Percentiles rank a stretch among this genome's conserved stretches.
phyloP scores from a whole-genome alignment of 2,329 filamentous ascomycete species.

The Ilyonectria sp. region DNA sequence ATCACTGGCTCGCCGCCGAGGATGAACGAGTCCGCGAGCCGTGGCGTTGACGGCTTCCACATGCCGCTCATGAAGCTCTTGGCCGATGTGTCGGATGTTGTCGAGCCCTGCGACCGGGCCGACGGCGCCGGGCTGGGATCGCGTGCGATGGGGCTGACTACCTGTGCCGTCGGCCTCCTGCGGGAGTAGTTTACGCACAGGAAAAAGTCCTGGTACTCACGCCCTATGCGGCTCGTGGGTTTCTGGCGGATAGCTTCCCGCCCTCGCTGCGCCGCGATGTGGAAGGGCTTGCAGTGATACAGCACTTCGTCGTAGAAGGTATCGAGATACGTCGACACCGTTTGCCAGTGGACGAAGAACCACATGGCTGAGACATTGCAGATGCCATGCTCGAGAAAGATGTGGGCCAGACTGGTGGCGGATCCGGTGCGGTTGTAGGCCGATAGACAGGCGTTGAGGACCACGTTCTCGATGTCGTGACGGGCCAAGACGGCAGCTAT shows the following conservation, averaged over 20 bases:
- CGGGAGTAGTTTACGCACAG: slow-evolving; percentile 51
- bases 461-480: slow-evolving; percentile 22
- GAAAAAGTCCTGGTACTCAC: slow-evolving; percentile 47
- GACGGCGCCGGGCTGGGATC: slow-evolving; percentile 27
- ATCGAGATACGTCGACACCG: slow-evolving; percentile 20
- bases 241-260: slow-evolving; percentile 44
- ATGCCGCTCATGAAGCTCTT: slow-evolving; percentile 22
- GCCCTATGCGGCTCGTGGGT: slow-evolving; percentile 12
- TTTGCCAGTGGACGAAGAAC: slow-evolving; percentile 30
- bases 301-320: slow-evolving; percentile 34
- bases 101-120: slow-evolving; percentile 18
- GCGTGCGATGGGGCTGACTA: background rate
- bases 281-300: slow-evolving; percentile 46
- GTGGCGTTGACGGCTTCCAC: slow-evolving; percentile 22
- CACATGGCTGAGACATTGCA: slow-evolving; percentile 26
- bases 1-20: slow-evolving; percentile 14
- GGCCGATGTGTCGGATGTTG: slow-evolving; percentile 10
- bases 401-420: slow-evolving; percentile 20
- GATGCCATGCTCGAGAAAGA: slow-evolving; percentile 21
- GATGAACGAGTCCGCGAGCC: slow-evolving; percentile 8
- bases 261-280: slow-evolving; percentile 48
- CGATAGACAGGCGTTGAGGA: slow-evolving; percentile 29
- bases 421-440: slow-evolving; percentile 22
- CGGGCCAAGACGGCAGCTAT: slow-evolving; percentile 18
- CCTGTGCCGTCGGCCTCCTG: slow-evolving; percentile 20